phyloP scores from a whole-genome alignment of 2,329 filamentous ascomycete genomes.

The Lizonia empirigonia region DNA sequence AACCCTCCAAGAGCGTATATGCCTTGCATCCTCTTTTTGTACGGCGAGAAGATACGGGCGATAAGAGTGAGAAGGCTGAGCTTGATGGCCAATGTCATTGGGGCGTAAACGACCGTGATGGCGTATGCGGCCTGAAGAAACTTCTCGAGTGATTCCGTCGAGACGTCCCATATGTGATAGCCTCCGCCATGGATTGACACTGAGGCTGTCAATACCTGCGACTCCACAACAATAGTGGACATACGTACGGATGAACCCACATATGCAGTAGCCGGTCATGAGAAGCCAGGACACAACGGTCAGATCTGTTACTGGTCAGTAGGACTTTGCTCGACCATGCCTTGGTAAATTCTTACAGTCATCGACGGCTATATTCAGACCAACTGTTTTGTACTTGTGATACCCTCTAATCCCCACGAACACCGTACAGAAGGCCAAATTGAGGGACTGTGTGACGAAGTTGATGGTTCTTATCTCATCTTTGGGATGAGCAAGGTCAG shows the following conservation, averaged over 20 bases:
- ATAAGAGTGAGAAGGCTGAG: constrained; percentile 33
- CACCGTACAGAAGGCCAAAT: constrained; percentile 10
- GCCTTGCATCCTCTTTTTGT: constrained; percentile 14
- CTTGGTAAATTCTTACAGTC: constrained; percentile 15
- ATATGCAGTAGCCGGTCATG: constrained; percentile 17
- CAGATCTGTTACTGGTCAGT: constrained; percentile 7
- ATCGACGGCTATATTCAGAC: constrained; percentile 13
- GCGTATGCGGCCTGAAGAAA: constrained; percentile 16
- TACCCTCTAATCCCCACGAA: constrained; percentile 19
- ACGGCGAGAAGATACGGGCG: constrained; percentile 27
- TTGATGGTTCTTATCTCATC: constrained; percentile 19
- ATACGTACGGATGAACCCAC: constrained; percentile 8
- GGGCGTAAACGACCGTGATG: constrained; percentile 25
- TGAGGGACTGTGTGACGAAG: constrained; percentile 16
- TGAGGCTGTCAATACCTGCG: neutral
- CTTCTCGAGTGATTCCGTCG: neutral
- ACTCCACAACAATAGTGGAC: neutral
- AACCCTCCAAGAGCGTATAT: constrained; percentile 23
- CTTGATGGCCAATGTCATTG: constrained; percentile 29
- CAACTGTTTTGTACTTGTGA: constrained; percentile 11
- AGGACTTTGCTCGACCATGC: neutral
- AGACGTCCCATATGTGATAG: constrained; percentile 21
- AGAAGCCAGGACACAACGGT: constrained; percentile 12
- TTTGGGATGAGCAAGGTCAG: constrained; percentile 14
- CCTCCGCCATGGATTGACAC: constrained; percentile 18